phyloP scores from a whole-genome alignment of 148 eudicot genomes.

The Amaranthus cruentus region DNA sequence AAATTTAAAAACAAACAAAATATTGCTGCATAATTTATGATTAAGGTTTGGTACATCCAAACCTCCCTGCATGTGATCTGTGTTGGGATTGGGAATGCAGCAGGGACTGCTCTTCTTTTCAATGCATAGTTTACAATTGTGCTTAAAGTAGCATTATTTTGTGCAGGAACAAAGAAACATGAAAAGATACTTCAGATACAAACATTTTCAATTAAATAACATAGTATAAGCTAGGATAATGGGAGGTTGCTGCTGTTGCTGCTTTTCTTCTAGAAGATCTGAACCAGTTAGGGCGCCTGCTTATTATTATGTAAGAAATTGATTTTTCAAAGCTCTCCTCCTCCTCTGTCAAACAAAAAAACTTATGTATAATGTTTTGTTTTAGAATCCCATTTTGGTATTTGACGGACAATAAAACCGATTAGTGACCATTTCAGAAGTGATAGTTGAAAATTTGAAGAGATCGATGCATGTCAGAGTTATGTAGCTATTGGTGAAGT shows the following conservation, averaged over 20 bases:
- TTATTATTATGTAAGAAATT: conserved; percentile 52
- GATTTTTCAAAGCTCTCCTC: neutral
- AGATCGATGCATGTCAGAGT: neutral
- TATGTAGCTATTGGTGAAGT: neutral
- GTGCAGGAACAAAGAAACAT: conserved; percentile 1
- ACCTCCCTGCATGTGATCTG: neutral
- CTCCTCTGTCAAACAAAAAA: neutral
- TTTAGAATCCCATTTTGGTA: neutral
- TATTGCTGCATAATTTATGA: neutral
- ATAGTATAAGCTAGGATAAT: conserved; percentile 29
- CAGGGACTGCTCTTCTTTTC: conserved; percentile 2
- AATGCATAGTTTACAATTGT: neutral
- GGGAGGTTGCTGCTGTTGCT: conserved; percentile 60
- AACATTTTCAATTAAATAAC: conserved; percentile 33
- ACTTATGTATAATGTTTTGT: neutral
- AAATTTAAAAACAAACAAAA: too few species aligned
- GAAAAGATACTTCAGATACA: conserved; percentile 26
- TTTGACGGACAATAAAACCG: neutral
- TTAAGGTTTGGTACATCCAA: neutral
- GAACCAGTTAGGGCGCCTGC: conserved; percentile 47
- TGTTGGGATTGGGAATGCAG: neutral
- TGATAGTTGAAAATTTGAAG: neutral
- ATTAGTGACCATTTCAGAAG: neutral
- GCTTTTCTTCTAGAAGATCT: conserved; percentile 53
- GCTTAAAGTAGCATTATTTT: neutral